Percentiles rank a stretch among this genome's conserved stretches.
phyloP scores from a whole-genome alignment of 2,329 filamentous ascomycete species.

The Alternaria infectoria region DNA sequence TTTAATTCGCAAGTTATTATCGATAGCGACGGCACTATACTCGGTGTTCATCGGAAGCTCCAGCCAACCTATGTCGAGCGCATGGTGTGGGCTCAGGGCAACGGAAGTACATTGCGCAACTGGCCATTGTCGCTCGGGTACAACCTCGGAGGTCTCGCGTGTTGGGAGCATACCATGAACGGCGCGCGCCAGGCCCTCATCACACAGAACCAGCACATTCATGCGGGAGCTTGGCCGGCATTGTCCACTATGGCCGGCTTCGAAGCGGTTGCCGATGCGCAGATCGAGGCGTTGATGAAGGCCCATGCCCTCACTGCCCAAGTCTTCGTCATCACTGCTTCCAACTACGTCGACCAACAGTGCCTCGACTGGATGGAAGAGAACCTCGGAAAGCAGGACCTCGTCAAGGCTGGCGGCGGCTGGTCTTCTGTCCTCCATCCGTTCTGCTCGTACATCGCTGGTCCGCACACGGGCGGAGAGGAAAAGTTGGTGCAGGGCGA shows the following conservation, averaged over 20 bases:
- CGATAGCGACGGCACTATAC: conserved; percentile 40
- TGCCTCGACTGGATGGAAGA: conserved; percentile 51
- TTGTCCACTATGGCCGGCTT: conserved; percentile 49
- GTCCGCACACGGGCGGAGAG: conserved; percentile 41
- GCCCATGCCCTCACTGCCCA: conserved; percentile 54
- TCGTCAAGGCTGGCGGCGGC: conserved; percentile 44
- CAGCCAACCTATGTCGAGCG: conserved; percentile 48
- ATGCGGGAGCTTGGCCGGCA: conserved; percentile 48
- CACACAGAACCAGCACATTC: conserved; percentile 45
- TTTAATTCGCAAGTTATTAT: conserved; percentile 48
- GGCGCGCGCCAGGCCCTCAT: conserved; percentile 47
- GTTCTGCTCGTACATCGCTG: conserved; percentile 45
- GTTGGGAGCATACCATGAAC: conserved; percentile 51
- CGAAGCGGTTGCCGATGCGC: conserved; percentile 50
- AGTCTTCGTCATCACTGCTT: conserved; percentile 53
- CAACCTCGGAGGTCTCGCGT: conserved; percentile 45
- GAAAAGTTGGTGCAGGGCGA: conserved; percentile 46
- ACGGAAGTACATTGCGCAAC: conserved; percentile 40
- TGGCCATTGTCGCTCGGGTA: conserved; percentile 40
- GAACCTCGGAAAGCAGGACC: conserved; percentile 44
- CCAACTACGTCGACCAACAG: conserved; percentile 52
- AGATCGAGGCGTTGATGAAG: conserved; percentile 58
- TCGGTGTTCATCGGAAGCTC: conserved; percentile 48
- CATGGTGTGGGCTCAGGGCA: conserved; percentile 45
- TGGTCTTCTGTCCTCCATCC: conserved; percentile 47